Evolutionary conservation across 1,284 basidiomycete species (phyloP).

Genomic region (Leccinum griseonigrum): DNA sequence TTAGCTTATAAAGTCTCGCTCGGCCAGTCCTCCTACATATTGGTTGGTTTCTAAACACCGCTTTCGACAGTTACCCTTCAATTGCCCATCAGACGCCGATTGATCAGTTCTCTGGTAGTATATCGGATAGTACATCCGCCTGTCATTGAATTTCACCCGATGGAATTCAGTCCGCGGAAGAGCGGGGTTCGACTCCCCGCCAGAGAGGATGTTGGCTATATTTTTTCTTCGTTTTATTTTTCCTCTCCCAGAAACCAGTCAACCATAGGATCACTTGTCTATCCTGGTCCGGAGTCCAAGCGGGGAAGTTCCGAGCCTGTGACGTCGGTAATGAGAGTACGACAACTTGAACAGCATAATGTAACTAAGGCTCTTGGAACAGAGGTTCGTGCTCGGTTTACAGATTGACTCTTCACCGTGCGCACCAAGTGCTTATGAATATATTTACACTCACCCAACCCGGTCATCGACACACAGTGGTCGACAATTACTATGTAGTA

Average conservation of each 20-base stretch:
- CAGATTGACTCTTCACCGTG: no score
- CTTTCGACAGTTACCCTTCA: not conserved
- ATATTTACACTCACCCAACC: not conserved
- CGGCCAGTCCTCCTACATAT: not conserved
- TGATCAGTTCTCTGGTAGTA: conserved; percentile 38
- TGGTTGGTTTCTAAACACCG: not conserved
- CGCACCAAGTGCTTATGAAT: no score
- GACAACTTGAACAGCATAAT: no score
- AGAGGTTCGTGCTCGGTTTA: no score
- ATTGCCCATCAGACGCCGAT: not conserved
- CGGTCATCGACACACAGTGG: not conserved
- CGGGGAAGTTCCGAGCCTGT: no score
- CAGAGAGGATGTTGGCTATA: conserved; percentile 32
- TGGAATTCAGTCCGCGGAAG: conserved; percentile 31
- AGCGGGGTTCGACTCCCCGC: conserved; percentile 46
- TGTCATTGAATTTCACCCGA: conserved; percentile 26
- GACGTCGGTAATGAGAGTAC: no score
- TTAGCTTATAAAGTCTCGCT: not conserved
- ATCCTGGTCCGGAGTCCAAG: no score
- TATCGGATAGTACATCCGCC: conserved; percentile 46
- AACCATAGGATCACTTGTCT: not conserved
- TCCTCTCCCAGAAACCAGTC: not conserved
- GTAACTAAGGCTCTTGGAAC: not conserved
- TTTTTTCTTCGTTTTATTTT: not conserved
- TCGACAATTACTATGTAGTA: no score